phyloP scores from a whole-genome alignment of 805 yeast species.

The Saccharomycopsis javanensis region DNA sequence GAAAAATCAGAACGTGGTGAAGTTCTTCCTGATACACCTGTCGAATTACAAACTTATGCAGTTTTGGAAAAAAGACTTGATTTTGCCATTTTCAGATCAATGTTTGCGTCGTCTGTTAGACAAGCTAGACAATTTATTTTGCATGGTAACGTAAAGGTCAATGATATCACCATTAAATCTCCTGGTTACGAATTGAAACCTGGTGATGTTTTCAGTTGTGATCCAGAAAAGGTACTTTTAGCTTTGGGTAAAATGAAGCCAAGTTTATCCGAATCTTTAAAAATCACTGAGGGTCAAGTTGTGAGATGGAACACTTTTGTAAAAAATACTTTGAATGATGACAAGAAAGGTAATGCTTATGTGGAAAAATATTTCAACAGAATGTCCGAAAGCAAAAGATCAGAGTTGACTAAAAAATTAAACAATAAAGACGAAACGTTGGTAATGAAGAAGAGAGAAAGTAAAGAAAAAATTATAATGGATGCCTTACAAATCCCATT shows the following conservation, averaged over 20 bases:
- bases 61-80: slow-evolving; percentile 83
- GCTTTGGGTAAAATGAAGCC: slow-evolving; percentile 88
- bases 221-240: slow-evolving; percentile 72
- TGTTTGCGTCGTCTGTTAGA: slow-evolving; percentile 89
- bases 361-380: slow-evolving; percentile 6
- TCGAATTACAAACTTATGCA: slow-evolving; percentile 81
- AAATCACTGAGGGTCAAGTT: slow-evolving; percentile 63
- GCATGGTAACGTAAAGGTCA: slow-evolving; percentile 75
- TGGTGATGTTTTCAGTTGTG: slow-evolving; percentile 82
- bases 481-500: slow-evolving; percentile 23
- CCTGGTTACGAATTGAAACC: slow-evolving; percentile 71
- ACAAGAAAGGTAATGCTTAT: slow-evolving; percentile 42
- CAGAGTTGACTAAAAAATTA: slow-evolving; percentile 25
- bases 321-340: slow-evolving; percentile 29
- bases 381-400: slow-evolving; percentile 25
- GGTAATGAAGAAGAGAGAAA: slow-evolving; percentile 25
- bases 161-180: slow-evolving; percentile 67
- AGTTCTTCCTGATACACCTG: slow-evolving; percentile 56
- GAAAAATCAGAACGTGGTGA: slow-evolving; percentile 39
- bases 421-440: slow-evolving; percentile 32
- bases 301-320: slow-evolving; percentile 69
- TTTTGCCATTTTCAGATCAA: slow-evolving; percentile 78
- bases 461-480: slow-evolving; percentile 23
- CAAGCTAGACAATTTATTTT: slow-evolving; percentile 87
- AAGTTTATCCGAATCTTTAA: slow-evolving; percentile 52